A percentile compares a stretch with the other conserved stretches of the same genome.
Conservation (phyloP, 306 rosid genomes). For the Arachis hypogaea region DNA sequence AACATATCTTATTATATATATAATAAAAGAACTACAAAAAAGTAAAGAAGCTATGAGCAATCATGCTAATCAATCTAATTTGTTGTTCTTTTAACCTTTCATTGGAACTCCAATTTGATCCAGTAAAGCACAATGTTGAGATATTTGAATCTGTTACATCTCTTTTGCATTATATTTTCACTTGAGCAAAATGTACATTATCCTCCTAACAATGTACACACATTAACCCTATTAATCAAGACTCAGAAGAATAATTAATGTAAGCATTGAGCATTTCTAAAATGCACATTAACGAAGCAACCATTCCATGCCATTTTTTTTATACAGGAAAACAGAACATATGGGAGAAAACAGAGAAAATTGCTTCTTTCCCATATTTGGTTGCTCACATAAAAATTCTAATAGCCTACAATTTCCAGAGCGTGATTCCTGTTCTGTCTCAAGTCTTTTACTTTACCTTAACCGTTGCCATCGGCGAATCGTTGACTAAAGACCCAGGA, state of each 20-base stretch:
- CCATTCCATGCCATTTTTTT: conserved; percentile 36
- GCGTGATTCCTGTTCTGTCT: conserved; percentile 41
- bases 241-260: conserved; percentile 1
- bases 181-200: too few relatives aligned
- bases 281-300: conserved; percentile 29
- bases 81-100: too few relatives aligned
- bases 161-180: too few relatives aligned
- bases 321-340: conserved; percentile 9
- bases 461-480: conserved; percentile 56
- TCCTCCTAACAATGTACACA: too few relatives aligned
- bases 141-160: too few relatives aligned
- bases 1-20: too few relatives aligned
- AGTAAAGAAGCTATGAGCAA: too few relatives aligned
- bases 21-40: too few relatives aligned
- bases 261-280: conserved; percentile 26
- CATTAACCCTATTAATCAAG: too few relatives aligned
- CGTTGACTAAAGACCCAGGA: conserved; percentile 60
- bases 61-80: too few relatives aligned
- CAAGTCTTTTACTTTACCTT: conserved; percentile 50
- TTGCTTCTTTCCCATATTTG: conserved; percentile 41
- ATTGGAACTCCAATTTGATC: too few relatives aligned
- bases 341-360: conserved; percentile 23
- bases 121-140: too few relatives aligned
- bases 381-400: conserved; percentile 38
- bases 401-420: conserved; percentile 39